Base-by-base conservation (phyloP, 108 stramenopile genomes). In the Mediolabrus comicus region DNA sequence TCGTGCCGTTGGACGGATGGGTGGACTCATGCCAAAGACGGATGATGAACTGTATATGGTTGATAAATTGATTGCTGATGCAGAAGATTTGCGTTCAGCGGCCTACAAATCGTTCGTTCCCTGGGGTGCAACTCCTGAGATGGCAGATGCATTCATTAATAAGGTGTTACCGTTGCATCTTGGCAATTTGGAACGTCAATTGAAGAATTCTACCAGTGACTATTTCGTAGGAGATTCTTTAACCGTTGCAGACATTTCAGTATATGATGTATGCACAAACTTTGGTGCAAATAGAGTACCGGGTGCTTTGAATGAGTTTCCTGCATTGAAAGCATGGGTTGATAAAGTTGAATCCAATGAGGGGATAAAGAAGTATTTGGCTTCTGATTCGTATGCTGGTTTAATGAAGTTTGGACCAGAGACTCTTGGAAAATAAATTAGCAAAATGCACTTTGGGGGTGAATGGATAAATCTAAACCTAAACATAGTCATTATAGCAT, bases 111-210 rank as follows among this genome's bases (percentile, higher is more conserved):
- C 31, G 6, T 79, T 74, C 31, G 28, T 69, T 31, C 17, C 60
- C 3, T 79, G 72, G 72, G 78, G 78, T 24, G 78, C 78, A 11
- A 27, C 54, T 14, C 52, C 69, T 9, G 67, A 62, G 32, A 22
- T 29, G 2, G 72, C 51, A 24, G 73, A 79, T 28, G 56, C 49
- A 6, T 74, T 67, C 33, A 60, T 62, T 12, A 53, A 62, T 10
- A 59, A 38, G 5, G 60, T 69, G 9, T 41, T 79, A 27, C 67
- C 78, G 11, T 58, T 74, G 60, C 78, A 79, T 32, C 13, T 74
- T 51, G 60, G 60, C 4, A 79, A 79, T 74, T 59, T 79, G 46
- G 78, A 79, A 30, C 59, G 67, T 4, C 78, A 79, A 25, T 39
- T 79, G 22, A 69, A 70, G 19, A 10, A 43, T 4, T 62, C 57